Base-by-base conservation (phyloP, 164 flowering plant species). In the Dillenia suffruticosa region DNA sequence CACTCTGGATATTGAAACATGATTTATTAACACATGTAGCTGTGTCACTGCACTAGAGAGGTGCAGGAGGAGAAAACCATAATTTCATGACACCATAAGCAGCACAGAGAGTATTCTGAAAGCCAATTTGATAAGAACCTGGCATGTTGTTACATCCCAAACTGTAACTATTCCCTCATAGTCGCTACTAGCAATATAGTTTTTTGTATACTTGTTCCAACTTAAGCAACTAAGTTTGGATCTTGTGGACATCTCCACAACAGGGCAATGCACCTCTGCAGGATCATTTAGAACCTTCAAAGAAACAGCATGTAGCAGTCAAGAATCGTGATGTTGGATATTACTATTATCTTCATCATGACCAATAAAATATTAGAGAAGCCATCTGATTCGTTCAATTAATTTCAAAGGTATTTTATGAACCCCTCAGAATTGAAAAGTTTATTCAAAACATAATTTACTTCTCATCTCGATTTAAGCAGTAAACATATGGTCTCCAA, bases 121-220 rank as follows among this genome's bases (percentile, higher is more conserved):
- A 32, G 40, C 40, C 40, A 32, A 32, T 32, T 6, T 32, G 40
- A 32, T 32, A 32, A 32, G 40, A 81, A 95, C 97, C 96, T 92
- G 96, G 47, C 80, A 82, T 14, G 94, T 95, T 26, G 74, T 80
- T 19, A 92, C 94, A 79, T 95, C 99, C 97, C 99, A 95, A 70
- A 95, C 92, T 63, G 97, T 95, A 15, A 95, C 94, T 66, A 92
- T 88, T 46, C 99, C 99, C 54, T 95, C 99, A 54, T 88, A 92
- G 72, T 92, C 97, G 66, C 97, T 88, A 73, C 97, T 89, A 49
- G 97, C 97, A 62, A 95, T 86, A 57, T 80, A 84, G 71, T 81
- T 87, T 72, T 87, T 95, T 2, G 78, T 71, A 74, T 74, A 78
- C 68, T 89, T 92, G 72, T 92, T 92, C 97, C 99, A 95, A 76